Evolutionary conservation across 2,329 filamentous ascomycete species (phyloP).

Genomic region (Dactylonectria macrodidyma): DNA sequence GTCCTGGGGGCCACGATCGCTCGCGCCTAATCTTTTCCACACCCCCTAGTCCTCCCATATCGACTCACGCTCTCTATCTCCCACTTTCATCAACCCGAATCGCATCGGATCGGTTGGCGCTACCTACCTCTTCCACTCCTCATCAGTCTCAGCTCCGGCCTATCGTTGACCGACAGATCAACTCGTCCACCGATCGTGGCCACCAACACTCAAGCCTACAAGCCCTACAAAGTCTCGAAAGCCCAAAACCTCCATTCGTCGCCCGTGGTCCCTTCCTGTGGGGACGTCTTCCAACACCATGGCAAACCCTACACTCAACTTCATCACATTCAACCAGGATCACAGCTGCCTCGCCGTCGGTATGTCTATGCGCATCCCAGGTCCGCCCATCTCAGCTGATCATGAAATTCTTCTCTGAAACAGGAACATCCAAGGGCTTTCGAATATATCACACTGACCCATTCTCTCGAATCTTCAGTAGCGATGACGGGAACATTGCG

Average conservation of each 20-base stretch:
- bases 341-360: constrained; percentile 97
- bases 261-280: background rate
- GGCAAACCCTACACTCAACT: constrained; percentile 86
- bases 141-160: background rate
- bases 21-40: constrained; percentile 27
- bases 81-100: background rate
- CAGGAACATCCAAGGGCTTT: constrained; percentile 93
- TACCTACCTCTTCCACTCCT: background rate
- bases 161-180: constrained; percentile 4
- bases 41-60: constrained; percentile 16
- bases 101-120: constrained; percentile 14
- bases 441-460: constrained; percentile 97
- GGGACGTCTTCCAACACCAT: constrained; percentile 59
- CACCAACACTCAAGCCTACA: background rate
- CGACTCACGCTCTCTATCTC: background rate
- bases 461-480: constrained; percentile 95
- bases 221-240: too few species aligned
- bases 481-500: constrained; percentile 93
- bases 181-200: background rate
- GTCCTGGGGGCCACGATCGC: constrained; percentile 30
- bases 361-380: constrained; percentile 59
- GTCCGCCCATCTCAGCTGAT: constrained; percentile 29
- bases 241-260: background rate
- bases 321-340: constrained; percentile 99
- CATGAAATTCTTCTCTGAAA: constrained; percentile 4